Conservation (phyloP, 2,329 filamentous ascomycete genomes). For the Diaporthe sp. region DNA sequence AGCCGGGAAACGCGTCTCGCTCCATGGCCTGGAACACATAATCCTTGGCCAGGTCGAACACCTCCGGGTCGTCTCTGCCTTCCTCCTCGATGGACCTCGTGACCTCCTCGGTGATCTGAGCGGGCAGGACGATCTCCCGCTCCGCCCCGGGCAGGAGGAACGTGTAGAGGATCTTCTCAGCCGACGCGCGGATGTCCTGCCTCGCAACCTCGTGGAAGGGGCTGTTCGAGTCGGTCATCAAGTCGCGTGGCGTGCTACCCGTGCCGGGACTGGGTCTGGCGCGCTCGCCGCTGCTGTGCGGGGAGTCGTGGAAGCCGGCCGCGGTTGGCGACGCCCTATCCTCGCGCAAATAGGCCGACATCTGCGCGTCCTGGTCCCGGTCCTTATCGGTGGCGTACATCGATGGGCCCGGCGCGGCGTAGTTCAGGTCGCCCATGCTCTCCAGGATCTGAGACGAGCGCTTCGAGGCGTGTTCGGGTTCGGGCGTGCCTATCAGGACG, state of each 20-base stretch:
- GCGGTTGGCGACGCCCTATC: slow-evolving; percentile 52
- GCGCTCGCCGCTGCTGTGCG: slow-evolving; percentile 64
- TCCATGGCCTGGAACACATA: slow-evolving; percentile 99
- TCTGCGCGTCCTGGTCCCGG: slow-evolving; percentile 86
- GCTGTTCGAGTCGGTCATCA: slow-evolving; percentile 83
- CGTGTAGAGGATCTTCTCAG: slow-evolving; percentile 99
- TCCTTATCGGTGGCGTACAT: slow-evolving; percentile 79
- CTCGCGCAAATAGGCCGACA: slow-evolving; percentile 89
- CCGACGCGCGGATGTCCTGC: slow-evolving; percentile 90
- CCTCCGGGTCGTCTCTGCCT: slow-evolving; percentile 93
- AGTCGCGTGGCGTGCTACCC: slow-evolving; percentile 72
- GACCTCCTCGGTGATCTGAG: slow-evolving; percentile 87
- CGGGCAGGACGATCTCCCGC: slow-evolving; percentile 93
- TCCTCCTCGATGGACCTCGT: slow-evolving; percentile 91
- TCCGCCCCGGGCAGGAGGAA: slow-evolving; percentile 96
- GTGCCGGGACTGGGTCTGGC: slow-evolving; percentile 65
- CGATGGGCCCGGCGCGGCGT: slow-evolving; percentile 71
- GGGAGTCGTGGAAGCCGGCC: slow-evolving; percentile 69
- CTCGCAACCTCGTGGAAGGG: slow-evolving; percentile 87
- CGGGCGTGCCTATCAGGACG: slow-evolving; percentile 92
- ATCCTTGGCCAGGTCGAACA: slow-evolving; percentile 97
- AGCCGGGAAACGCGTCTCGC: slow-evolving; percentile 97
- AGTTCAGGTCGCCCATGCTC: slow-evolving; percentile 76
- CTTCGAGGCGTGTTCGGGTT: slow-evolving; percentile 85
- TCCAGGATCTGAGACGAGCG: slow-evolving; percentile 87